Evolutionary conservation across 805 yeast species (phyloP).

Genomic region (Groenewaldozyma salmanticensis): DNA sequence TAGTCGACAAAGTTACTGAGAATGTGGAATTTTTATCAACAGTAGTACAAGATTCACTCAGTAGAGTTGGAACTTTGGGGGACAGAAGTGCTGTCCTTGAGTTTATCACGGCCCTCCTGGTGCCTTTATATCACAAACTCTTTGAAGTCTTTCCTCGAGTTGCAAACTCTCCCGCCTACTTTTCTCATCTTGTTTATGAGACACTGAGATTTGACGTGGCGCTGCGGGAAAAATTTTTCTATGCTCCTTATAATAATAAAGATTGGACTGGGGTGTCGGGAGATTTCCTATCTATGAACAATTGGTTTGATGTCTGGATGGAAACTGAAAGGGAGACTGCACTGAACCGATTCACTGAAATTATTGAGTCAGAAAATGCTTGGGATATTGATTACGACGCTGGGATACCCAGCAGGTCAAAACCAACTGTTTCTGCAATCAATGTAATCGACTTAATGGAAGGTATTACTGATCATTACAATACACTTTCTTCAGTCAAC

Average conservation of each 20-base stretch:
- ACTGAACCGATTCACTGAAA: slow-evolving; percentile 41
- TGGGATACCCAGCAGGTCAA: slow-evolving; percentile 32
- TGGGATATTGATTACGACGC: slow-evolving; percentile 52
- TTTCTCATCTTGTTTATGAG: slow-evolving; percentile 53
- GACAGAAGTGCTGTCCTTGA: slow-evolving; percentile 28
- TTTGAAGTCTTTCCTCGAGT: slow-evolving; percentile 20
- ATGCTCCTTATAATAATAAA: slow-evolving; percentile 30
- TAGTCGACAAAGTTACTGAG: slow-evolving; percentile 27
- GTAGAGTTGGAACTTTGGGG: slow-evolving; percentile 6
- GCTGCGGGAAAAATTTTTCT: slow-evolving; percentile 36
- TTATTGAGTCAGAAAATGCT: slow-evolving; percentile 39
- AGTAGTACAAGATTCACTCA: slow-evolving; percentile 17
- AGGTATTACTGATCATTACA: slow-evolving; percentile 45
- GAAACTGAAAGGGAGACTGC: slow-evolving; percentile 39
- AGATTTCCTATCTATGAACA: slow-evolving; percentile 16
- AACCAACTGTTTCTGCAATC: slow-evolving; percentile 57
- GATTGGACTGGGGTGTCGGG: slow-evolving; percentile 39
- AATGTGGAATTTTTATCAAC: slow-evolving; percentile 21
- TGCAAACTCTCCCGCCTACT: slow-evolving; percentile 33
- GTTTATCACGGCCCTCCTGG: slow-evolving; percentile 39
- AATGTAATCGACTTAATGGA: slow-evolving; percentile 48
- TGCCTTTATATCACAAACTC: slow-evolving; percentile 38
- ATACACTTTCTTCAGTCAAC: slow-evolving; percentile 34
- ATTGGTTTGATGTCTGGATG: slow-evolving; percentile 42
- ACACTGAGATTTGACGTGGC: slow-evolving; percentile 48